A percentile compares a stretch with the other conserved stretches of the same genome.
These are phyloP conservation scores for Elongisporangium anandrum DNA, from an alignment of 352 stramenopile genomes.

Conservation along the genomic window DNA sequence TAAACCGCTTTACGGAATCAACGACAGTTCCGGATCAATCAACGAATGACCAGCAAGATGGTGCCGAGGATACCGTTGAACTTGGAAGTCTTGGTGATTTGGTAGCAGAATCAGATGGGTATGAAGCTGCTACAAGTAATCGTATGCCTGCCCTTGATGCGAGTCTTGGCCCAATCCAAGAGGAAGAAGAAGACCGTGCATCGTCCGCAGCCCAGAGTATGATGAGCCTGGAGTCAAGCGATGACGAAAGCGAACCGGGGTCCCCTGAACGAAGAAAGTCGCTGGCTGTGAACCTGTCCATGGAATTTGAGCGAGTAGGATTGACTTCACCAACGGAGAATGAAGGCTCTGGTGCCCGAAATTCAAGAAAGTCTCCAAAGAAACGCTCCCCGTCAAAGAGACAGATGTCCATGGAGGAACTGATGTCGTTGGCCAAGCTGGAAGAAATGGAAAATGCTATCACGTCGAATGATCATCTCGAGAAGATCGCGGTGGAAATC, in stretches of 20 bases:
- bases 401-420: conserved; percentile 36
- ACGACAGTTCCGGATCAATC: neutral
- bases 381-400: neutral
- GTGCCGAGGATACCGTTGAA: conserved; percentile 46
- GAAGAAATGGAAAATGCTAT: conserved; percentile 8
- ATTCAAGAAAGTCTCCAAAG: neutral
- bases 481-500: neutral
- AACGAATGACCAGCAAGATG: neutral
- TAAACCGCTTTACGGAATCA: neutral
- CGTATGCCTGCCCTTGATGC: conserved; percentile 23
- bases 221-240: conserved; percentile 69
- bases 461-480: neutral
- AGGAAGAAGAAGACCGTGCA: conserved; percentile 53
- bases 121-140: conserved; percentile 18
- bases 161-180: conserved; percentile 56
- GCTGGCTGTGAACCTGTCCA: conserved; percentile 68
- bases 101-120: conserved; percentile 44
- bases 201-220: conserved; percentile 55
- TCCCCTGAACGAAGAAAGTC: conserved; percentile 44
- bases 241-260: conserved; percentile 53
- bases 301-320: conserved; percentile 66
- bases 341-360: conserved; percentile 2
- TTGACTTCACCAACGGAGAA: conserved; percentile 13
- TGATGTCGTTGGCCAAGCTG: conserved; percentile 29
- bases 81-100: conserved; percentile 56